Percentiles rank a stretch among this genome's conserved stretches.
These are phyloP conservation scores for Fusarium avenaceum DNA, from an alignment of 2,329 filamentous ascomycete genomes.

Conservation along the genomic window DNA sequence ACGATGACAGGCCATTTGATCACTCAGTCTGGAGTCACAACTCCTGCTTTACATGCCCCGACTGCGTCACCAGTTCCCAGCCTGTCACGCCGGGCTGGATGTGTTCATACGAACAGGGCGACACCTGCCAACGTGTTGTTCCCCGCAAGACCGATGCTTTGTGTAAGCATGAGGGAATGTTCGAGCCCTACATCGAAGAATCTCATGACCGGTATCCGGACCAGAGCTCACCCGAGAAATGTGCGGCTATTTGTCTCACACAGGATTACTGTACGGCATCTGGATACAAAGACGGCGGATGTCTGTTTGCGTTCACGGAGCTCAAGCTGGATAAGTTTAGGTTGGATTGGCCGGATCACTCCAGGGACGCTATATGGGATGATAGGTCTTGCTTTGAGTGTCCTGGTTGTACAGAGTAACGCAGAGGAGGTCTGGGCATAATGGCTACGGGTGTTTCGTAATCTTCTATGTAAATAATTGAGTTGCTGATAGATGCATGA, in stretches of 20 bases:
- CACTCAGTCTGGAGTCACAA: slow-evolving; percentile 6
- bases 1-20: neutral
- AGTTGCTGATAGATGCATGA: too few relatives aligned
- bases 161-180: neutral
- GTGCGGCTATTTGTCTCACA: slow-evolving; percentile 14
- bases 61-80: neutral
- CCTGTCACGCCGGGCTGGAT: neutral
- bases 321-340: neutral
- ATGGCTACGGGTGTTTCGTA: neutral
- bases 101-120: slow-evolving; percentile 9
- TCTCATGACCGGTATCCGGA: slow-evolving; percentile 1
- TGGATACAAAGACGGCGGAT: slow-evolving; percentile 10
- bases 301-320: neutral
- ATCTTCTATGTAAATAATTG: too few relatives aligned
- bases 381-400: slow-evolving; percentile 12
- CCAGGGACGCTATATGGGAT: slow-evolving; percentile 7
- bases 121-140: neutral
- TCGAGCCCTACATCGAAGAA: neutral
- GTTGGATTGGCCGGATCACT: neutral
- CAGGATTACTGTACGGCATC: slow-evolving; percentile 8
- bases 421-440: neutral
- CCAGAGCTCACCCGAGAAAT: slow-evolving; percentile 16
- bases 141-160: neutral
- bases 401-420: slow-evolving; percentile 3
- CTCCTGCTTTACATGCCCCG: slow-evolving; percentile 13